Percentiles rank a stretch among this genome's conserved stretches.
Evolutionary conservation across 768 basidiomycete genomes (phyloP).

Genomic region (Lentinula raphanica): DNA sequence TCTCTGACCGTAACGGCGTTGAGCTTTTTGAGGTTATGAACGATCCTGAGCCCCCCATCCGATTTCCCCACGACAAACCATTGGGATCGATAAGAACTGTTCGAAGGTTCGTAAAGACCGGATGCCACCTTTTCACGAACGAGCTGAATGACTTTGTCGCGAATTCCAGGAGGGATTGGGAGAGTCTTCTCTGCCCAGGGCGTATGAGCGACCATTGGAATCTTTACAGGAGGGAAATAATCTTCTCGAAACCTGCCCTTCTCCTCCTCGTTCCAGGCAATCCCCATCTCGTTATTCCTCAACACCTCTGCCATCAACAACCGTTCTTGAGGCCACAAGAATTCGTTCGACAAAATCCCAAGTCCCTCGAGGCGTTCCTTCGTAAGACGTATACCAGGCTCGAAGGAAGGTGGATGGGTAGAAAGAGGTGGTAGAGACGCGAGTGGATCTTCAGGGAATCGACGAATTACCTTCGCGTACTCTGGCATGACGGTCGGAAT

Average conservation of each 20-base stretch:
- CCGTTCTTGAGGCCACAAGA: constrained; percentile 14
- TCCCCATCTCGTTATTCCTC: constrained; percentile 9
- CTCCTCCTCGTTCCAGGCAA: constrained; percentile 17
- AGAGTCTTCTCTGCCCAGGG: constrained; percentile 18
- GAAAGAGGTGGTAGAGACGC: too few species aligned
- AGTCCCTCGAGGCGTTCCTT: background rate
- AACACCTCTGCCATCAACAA: constrained; percentile 10
- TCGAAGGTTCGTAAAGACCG: constrained; percentile 9
- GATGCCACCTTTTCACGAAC: constrained; percentile 13
- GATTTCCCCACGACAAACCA: constrained; percentile 12
- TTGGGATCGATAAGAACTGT: too few species aligned
- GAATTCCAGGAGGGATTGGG: constrained; percentile 14
- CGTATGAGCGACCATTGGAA: constrained; percentile 16
- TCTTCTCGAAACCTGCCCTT: constrained; percentile 14
- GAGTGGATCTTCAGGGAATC: constrained; percentile 21
- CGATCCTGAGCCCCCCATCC: constrained; percentile 15
- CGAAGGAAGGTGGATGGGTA: constrained; percentile 5
- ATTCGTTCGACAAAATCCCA: background rate
- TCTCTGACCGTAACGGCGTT: too few species aligned
- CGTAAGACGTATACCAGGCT: background rate
- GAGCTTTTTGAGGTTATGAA: constrained; percentile 20
- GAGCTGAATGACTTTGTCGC: constrained; percentile 10
- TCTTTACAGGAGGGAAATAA: constrained; percentile 15
- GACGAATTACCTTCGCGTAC: background rate
- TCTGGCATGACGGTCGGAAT: background rate